These are phyloP conservation scores for Cystofilobasidium ferigula DNA, from an alignment of 768 basidiomycete species.

Conservation along the genomic window DNA sequence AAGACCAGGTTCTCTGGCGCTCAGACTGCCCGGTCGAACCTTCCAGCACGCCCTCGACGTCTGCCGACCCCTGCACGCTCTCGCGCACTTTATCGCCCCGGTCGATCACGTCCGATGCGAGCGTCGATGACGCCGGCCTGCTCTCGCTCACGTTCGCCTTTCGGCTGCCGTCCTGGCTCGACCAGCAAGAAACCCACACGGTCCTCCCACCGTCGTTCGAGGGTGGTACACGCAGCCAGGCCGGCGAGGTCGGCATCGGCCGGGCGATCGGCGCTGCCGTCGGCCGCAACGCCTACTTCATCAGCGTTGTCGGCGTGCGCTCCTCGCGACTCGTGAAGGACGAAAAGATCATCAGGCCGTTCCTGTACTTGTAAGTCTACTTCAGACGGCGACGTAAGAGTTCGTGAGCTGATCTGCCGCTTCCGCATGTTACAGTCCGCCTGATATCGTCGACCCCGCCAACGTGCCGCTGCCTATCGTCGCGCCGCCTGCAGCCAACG, in stretches of 20 bases:
- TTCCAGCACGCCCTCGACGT: background rate
- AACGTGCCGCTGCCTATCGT: background rate
- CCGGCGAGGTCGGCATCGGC: background rate
- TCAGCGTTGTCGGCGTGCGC: background rate
- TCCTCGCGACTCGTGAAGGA: background rate
- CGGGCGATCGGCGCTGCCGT: background rate
- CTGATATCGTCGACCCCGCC: background rate
- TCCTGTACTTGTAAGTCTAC: background rate
- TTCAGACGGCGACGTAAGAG: background rate
- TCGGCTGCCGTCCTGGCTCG: background rate
- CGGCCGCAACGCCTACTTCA: background rate
- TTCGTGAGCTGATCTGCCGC: background rate
- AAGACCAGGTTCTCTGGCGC: background rate
- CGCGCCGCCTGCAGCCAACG: background rate
- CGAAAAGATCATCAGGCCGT: background rate
- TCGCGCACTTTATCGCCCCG: background rate
- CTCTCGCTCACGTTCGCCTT: background rate
- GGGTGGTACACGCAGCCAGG: background rate
- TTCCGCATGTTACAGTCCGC: background rate
- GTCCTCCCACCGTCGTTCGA: background rate
- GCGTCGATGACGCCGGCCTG: background rate
- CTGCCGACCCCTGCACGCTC: background rate
- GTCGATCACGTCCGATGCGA: background rate
- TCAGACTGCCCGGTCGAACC: background rate
- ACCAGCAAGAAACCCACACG: background rate